Conservation (phyloP, 768 basidiomycete genomes). For the Coprinopsis marcescibilis region DNA sequence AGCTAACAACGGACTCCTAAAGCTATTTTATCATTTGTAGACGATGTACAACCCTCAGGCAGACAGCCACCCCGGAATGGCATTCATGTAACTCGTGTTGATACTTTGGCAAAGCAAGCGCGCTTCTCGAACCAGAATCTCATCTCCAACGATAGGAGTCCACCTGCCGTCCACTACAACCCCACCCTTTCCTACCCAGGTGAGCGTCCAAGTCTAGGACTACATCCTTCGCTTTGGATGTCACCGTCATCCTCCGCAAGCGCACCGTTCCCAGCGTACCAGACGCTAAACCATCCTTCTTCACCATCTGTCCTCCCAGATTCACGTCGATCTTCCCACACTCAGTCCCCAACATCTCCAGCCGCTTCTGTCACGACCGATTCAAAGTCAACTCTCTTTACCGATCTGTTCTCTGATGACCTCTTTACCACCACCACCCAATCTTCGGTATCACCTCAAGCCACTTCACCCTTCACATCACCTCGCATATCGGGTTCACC, state of each 20-base stretch:
- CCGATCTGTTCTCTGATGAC: constrained; percentile 67
- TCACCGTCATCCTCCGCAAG: constrained; percentile 54
- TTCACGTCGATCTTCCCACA: constrained; percentile 29
- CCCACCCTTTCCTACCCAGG: constrained; percentile 26
- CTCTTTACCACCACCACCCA: constrained; percentile 43
- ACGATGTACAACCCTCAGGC: constrained; percentile 1
- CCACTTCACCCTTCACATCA: constrained; percentile 55
- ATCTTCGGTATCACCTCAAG: constrained; percentile 34
- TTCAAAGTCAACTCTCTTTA: constrained; percentile 58
- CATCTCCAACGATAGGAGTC: neutral
- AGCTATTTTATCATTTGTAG: neutral
- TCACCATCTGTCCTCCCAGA: constrained; percentile 33
- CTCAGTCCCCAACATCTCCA: constrained; percentile 39
- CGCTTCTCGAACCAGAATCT: neutral
- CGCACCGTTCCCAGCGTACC: constrained; percentile 35
- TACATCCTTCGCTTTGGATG: constrained; percentile 84
- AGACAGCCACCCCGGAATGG: neutral
- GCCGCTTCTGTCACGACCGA: constrained; percentile 39
- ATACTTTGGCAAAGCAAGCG: neutral
- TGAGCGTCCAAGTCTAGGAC: constrained; percentile 47
- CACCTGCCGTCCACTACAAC: constrained; percentile 12
- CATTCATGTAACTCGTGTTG: neutral
- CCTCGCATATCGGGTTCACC: constrained; percentile 49
- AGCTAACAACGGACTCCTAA: neutral
- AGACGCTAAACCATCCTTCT: constrained; percentile 27